These are phyloP conservation scores for Niebla homalea DNA, from an alignment of 495 filamentous ascomycete species.

Conservation along the genomic window DNA sequence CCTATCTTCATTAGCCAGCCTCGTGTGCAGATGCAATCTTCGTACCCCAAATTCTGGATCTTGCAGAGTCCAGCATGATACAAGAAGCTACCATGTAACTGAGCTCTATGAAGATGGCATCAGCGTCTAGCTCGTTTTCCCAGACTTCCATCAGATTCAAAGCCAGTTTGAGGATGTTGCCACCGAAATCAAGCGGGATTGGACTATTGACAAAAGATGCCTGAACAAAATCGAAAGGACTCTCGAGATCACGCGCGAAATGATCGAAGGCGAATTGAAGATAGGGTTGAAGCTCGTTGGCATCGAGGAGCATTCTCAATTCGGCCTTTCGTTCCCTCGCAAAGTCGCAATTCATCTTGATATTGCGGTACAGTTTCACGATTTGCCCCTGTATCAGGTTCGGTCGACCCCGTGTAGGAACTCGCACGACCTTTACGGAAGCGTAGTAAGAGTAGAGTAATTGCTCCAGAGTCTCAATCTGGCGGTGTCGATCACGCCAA, in stretches of 20 bases:
- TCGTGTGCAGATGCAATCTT: not conserved
- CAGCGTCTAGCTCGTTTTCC: constrained; percentile 16
- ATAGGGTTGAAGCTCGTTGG: constrained; percentile 37
- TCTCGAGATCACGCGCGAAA: constrained; percentile 30
- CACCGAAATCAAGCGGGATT: constrained; percentile 25
- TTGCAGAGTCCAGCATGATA: constrained; percentile 37
- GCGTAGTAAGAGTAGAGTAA: constrained; percentile 41
- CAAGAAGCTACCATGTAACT: constrained; percentile 41
- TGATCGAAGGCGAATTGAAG: constrained; percentile 42
- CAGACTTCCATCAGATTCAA: constrained; percentile 25
- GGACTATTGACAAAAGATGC: constrained; percentile 24
- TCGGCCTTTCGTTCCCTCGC: constrained; percentile 28
- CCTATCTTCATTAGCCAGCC: constrained; percentile 2
- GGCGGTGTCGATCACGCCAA: constrained; percentile 21
- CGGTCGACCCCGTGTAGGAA: constrained; percentile 34
- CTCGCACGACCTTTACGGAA: constrained; percentile 35
- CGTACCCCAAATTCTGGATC: constrained; percentile 30
- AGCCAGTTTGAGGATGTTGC: constrained; percentile 39
- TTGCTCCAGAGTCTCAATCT: constrained; percentile 30
- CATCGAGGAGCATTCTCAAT: constrained; percentile 34
- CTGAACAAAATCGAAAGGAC: constrained; percentile 30
- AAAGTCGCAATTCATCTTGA: constrained; percentile 24
- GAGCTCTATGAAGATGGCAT: constrained; percentile 31
- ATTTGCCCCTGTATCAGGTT: constrained; percentile 38
- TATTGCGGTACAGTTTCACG: constrained; percentile 29